Conservation (phyloP, 2,329 filamentous ascomycete genomes). For the Botrytis hyacinthi region DNA sequence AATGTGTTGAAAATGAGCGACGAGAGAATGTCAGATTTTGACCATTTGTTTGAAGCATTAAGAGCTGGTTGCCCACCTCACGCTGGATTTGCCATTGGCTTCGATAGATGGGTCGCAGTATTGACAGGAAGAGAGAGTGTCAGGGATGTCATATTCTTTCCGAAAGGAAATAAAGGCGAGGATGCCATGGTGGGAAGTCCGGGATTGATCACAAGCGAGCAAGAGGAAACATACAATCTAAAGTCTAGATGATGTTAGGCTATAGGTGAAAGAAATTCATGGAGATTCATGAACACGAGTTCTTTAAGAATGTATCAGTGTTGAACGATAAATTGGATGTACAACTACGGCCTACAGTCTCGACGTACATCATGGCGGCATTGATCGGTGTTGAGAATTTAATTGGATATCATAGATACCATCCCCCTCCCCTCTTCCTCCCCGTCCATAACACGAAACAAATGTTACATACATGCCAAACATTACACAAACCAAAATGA, state of each 20-base stretch:
- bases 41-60: constrained; percentile 80
- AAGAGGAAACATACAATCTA: constrained; percentile 28
- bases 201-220: constrained; percentile 57
- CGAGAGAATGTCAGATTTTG: constrained; percentile 59
- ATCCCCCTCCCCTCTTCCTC: not conserved
- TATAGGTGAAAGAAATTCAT: not conserved
- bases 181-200: constrained; percentile 82
- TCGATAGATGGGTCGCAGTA: constrained; percentile 80
- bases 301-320: not conserved
- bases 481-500: not conserved
- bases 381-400: not conserved
- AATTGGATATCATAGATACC: not conserved
- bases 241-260: not conserved
- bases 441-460: not conserved
- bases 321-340: not conserved
- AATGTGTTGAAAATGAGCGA: constrained; percentile 64
- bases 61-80: constrained; percentile 88
- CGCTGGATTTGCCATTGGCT: constrained; percentile 88
- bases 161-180: constrained; percentile 87
- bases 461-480: not conserved
- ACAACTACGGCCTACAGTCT: not conserved
- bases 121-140: constrained; percentile 76
- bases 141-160: constrained; percentile 93
- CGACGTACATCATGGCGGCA: not conserved
- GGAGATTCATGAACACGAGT: not conserved